Evolutionary conservation across 257 asterid species (phyloP).

Genomic region (Nicotiana obtusifolia): DNA sequence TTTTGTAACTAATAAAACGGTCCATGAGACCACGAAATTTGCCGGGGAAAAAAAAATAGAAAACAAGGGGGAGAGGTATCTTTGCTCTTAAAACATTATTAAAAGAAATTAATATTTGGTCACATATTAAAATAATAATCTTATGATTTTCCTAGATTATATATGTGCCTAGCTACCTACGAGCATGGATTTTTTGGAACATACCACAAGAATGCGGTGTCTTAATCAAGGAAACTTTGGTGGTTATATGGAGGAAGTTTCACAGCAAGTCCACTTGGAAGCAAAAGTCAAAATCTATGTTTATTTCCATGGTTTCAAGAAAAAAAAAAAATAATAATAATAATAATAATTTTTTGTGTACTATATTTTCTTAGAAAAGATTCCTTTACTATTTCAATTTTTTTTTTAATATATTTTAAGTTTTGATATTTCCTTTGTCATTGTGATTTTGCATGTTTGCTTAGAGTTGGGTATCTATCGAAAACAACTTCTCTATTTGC

Average conservation of each 20-base stretch:
- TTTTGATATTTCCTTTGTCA: not conserved
- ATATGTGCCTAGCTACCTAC: not conserved
- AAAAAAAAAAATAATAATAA: no score
- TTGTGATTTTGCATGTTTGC: no score
- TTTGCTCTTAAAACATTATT: not conserved
- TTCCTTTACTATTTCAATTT: no score
- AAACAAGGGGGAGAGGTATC: not conserved
- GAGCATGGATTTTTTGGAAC: constrained; percentile 19
- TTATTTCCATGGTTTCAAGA: not conserved
- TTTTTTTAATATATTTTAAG: no score
- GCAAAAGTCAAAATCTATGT: not conserved
- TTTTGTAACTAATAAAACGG: not conserved
- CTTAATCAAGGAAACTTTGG: constrained; percentile 35
- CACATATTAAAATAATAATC: not conserved
- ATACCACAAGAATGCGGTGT: constrained; percentile 19
- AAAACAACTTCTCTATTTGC: no score
- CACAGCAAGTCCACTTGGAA: not conserved
- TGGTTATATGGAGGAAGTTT: not conserved
- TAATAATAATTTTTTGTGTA: no score
- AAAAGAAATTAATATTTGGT: not conserved
- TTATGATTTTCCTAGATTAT: not conserved
- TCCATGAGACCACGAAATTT: not conserved
- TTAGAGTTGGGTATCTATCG: no score
- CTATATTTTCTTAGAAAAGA: no score
- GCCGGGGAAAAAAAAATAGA: not conserved